Conservation (phyloP, 2,329 filamentous ascomycete species). For the Dothideomycetes sp. region DNA sequence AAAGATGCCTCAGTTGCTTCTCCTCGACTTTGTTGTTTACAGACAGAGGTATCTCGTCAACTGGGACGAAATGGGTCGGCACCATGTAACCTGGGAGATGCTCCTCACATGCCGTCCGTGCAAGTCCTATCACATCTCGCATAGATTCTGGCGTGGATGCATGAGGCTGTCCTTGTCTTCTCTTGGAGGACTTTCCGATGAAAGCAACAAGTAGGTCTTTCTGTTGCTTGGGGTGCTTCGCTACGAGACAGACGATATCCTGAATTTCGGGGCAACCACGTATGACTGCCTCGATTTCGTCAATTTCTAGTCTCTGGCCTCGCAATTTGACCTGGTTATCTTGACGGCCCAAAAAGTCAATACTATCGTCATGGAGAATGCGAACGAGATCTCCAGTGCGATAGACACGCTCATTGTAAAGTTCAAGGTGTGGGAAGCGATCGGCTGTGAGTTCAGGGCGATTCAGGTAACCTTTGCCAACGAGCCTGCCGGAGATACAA, state of each 20-base stretch:
- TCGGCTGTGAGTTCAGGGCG: constrained; percentile 65
- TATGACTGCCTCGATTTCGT: constrained; percentile 81
- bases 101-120: constrained; percentile 53
- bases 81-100: constrained; percentile 80
- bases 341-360: constrained; percentile 77
- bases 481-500: constrained; percentile 75
- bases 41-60: constrained; percentile 66
- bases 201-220: constrained; percentile 80
- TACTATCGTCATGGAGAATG: constrained; percentile 66
- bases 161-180: constrained; percentile 8
- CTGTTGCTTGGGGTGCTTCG: constrained; percentile 58
- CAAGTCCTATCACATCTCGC: constrained; percentile 29
- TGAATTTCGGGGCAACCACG: constrained; percentile 46
- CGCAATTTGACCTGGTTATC: constrained; percentile 90
- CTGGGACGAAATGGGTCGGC: constrained; percentile 66
- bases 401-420: constrained; percentile 48
- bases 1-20: constrained; percentile 57
- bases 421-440: constrained; percentile 56
- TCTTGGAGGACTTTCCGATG: constrained; percentile 27
- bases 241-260: constrained; percentile 67
- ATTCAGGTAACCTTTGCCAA: constrained; percentile 83
- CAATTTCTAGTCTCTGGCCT: constrained; percentile 79
- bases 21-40: constrained; percentile 82
- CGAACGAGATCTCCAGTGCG: constrained; percentile 83
- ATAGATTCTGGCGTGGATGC: constrained; percentile 3